Evolutionary conservation across 164 flowering plant species (phyloP).

Genomic region (grape (Vitis vinifera)): DNA sequence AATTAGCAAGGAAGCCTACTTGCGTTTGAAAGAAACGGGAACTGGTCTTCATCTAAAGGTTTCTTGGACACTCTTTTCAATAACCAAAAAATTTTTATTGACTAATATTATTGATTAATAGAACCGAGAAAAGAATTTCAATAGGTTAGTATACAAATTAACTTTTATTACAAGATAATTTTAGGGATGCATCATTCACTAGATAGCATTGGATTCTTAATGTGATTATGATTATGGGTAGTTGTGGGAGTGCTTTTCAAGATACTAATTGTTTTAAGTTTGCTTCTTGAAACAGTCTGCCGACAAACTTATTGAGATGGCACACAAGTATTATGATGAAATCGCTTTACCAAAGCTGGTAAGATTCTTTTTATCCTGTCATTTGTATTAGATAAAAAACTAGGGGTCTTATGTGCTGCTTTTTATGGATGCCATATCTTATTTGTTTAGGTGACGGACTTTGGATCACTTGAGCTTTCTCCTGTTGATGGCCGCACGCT

Average conservation of each 20-base stretch:
- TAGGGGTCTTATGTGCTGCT: not conserved
- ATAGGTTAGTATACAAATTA: too few relatives aligned
- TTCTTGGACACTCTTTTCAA: not conserved
- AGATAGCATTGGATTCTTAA: too few relatives aligned
- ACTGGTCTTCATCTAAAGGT: constrained; percentile 89
- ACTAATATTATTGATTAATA: too few relatives aligned
- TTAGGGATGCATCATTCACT: too few relatives aligned
- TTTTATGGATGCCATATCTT: constrained; percentile 8
- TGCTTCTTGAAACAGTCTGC: constrained; percentile 51
- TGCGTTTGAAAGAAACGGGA: constrained; percentile 72
- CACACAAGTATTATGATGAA: constrained; percentile 72
- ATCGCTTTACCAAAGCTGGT: constrained; percentile 94
- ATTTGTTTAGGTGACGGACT: constrained; percentile 73
- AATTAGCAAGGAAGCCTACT: constrained; percentile 65
- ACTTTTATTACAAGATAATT: too few relatives aligned
- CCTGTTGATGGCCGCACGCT: constrained; percentile 97
- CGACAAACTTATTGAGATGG: constrained; percentile 71
- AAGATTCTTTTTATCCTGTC: constrained; percentile 15
- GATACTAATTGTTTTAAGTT: not conserved
- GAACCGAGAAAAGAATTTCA: too few relatives aligned
- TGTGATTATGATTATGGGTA: not conserved
- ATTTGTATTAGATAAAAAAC: not conserved
- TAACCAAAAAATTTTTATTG: not conserved
- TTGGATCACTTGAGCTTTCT: constrained; percentile 93
- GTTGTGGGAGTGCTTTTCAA: not conserved